Evolutionary conservation across 2,329 filamentous ascomycete species (phyloP), one percentile per base, ranked within the genome.

Genomic region (Trichoderma cornu-damae): DNA sequence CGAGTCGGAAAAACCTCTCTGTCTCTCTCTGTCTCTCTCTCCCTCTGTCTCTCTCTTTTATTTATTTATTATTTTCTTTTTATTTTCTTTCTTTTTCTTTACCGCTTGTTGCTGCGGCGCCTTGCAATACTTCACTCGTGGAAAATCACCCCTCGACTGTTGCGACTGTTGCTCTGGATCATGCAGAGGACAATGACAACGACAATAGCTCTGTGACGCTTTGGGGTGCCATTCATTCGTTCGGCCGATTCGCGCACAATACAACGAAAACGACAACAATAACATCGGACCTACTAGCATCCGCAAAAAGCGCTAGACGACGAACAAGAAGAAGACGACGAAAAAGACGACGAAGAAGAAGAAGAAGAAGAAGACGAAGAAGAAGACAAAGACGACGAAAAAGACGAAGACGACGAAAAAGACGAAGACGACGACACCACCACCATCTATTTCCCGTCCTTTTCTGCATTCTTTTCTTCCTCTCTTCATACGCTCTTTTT

Each of bases 181-280:
- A 56, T 56, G 53, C 42, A 44, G 44, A 49, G 53, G 53, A 56
- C 14, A 22, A 14, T 20, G 24, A 55, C 20, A 38, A 47, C 16
- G 24, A 55, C 20, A 38, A 47, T 18, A 38, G 34, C 42, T 24
- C 30, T 28, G 32, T 55, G 34, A 55, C 51, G 51, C 32, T 30
- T 30, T 43, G 34, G 53, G 37, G 53, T 14, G 28, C 44, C 26
- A 56, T 56, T 42, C 53, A 48, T 49, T 56, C 53, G 18, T 49
- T 56, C 44, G 14, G 38, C 49, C 37, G 24, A 22, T 42, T 52
- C 37, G 49, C 49, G 49, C 49, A 43, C 37, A 34, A 52, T 16
- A 34, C 26, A 32, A 32, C 49, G 24, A 43, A 12, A 32, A 12
- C 43, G n/a, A 30, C 28, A 30, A 7, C 28, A 30, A 6, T 30